A percentile compares a stretch with the other conserved stretches of the same genome.
phyloP scores from a whole-genome alignment of 2,329 filamentous ascomycete genomes.

The Hymenoscyphus fraxineus region DNA sequence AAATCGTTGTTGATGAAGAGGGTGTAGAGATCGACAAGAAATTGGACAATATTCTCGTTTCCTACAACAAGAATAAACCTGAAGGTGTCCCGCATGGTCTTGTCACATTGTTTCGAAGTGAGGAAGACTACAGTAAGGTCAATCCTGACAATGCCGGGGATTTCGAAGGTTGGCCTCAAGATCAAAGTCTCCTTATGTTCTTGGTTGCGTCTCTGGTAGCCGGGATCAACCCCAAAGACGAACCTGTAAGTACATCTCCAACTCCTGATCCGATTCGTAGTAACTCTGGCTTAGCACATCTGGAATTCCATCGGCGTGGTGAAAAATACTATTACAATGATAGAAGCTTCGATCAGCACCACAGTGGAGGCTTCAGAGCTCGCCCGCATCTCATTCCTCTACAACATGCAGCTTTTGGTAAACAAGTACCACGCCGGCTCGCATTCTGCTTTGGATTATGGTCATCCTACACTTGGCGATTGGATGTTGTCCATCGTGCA shows the following conservation, averaged over 20 bases:
- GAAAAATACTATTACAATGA: conserved; percentile 25
- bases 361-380: conserved; percentile 14
- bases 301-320: conserved; percentile 13
- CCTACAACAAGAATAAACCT: conserved; percentile 1
- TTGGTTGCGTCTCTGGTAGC: conserved; percentile 28
- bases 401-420: conserved; percentile 29
- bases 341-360: conserved; percentile 21
- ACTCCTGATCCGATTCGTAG: not conserved
- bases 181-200: conserved; percentile 23
- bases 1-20: not conserved
- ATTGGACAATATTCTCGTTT: conserved; percentile 6
- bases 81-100: conserved; percentile 12
- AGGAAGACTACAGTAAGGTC: not conserved
- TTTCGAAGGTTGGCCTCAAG: conserved; percentile 15
- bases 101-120: conserved; percentile 18
- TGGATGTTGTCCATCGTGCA: conserved; percentile 19
- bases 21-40: not conserved
- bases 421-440: conserved; percentile 32
- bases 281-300: conserved; percentile 19
- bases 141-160: conserved; percentile 14
- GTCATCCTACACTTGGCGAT: conserved; percentile 13
- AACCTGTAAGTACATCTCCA: conserved; percentile 14
- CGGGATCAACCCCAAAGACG: conserved; percentile 22
- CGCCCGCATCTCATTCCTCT: conserved; percentile 25
- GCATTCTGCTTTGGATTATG: not conserved